phyloP scores from a whole-genome alignment of 2,329 filamentous ascomycete genomes.

The Botryosphaeria dothidea region DNA sequence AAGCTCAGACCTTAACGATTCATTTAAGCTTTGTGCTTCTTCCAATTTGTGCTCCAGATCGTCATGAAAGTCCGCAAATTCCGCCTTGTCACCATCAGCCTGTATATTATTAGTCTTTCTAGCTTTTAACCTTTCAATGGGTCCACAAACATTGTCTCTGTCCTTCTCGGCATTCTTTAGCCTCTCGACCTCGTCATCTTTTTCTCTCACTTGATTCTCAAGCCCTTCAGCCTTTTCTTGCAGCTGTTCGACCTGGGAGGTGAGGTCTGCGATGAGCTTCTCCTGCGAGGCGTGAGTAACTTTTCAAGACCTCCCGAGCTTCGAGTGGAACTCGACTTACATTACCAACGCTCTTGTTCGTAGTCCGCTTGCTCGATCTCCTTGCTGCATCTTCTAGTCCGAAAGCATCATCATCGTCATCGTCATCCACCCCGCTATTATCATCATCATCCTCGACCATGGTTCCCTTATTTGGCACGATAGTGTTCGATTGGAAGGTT shows the following conservation, averaged over 20 bases:
- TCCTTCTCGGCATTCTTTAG: slow-evolving; percentile 61
- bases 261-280: slow-evolving; percentile 69
- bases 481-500: slow-evolving; percentile 91
- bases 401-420: slow-evolving; percentile 60
- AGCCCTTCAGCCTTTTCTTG: slow-evolving; percentile 72
- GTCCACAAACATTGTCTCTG: slow-evolving; percentile 43
- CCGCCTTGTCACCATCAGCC: slow-evolving; percentile 64
- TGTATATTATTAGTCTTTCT: slow-evolving; percentile 24
- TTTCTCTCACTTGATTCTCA: slow-evolving; percentile 68
- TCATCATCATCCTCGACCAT: slow-evolving; percentile 96
- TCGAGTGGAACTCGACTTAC: background rate
- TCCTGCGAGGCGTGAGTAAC: slow-evolving; percentile 53
- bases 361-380: slow-evolving; percentile 40
- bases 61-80: slow-evolving; percentile 64
- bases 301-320: background rate
- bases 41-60: slow-evolving; percentile 72
- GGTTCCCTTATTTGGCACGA: slow-evolving; percentile 95
- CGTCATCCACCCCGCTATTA: slow-evolving; percentile 55
- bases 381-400: slow-evolving; percentile 52
- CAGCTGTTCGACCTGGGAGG: slow-evolving; percentile 73
- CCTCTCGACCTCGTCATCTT: slow-evolving; percentile 68
- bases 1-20: slow-evolving; percentile 76
- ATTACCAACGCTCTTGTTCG: slow-evolving; percentile 43
- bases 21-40: slow-evolving; percentile 63
- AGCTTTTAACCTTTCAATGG: background rate